Evolutionary conservation across 805 yeast species (phyloP), one percentile per base, ranked within the genome.

Genomic region (Teunomyces gatunensis): DNA sequence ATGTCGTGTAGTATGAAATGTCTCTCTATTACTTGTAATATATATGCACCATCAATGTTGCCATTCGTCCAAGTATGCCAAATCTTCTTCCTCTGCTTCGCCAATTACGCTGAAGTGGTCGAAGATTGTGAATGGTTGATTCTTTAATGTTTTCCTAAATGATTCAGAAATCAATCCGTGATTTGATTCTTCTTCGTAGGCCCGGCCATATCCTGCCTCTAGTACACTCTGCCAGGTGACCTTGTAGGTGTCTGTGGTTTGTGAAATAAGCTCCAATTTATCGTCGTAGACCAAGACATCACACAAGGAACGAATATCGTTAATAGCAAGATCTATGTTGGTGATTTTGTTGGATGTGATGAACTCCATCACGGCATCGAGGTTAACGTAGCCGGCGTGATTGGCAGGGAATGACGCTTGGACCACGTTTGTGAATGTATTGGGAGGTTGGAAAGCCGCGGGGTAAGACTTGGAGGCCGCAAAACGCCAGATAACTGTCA

Each of bases 211-310:
- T 3, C 86, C 89, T 45, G 87, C 80, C 57, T 84, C 91, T 39
- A 86, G 64, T 1, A 87, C 83, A 59, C 91, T 84, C 55, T 85
- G 89, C 83, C 92, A 84, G 1, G 96, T 86, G 0, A 95, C 94
- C 57, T 78, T 81, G 65, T 85, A 92, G 39, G 83, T 78, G 53
- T 84, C 79, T 2, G 73, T 83, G 25, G 79, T 71, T 36, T 75
- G 74, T 23, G 55, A 56, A 2, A 82, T 73, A 47, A 76, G 71
- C 60, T 90, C 97, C 44, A 94, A 63, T 63, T 84, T 87, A 57
- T 90, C 96, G 59, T 94, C 99, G 64, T 77, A 89, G 1, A 86
- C 82, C 40, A 94, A 69, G 12, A 94, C 97, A 53, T 90, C 95
- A 64, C 97, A 89, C 18, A 94, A 71, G 0, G 95, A 74, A 48